Evolutionary conservation across 306 rosid species (phyloP).

Genomic region (Gastrolobium villosum): DNA sequence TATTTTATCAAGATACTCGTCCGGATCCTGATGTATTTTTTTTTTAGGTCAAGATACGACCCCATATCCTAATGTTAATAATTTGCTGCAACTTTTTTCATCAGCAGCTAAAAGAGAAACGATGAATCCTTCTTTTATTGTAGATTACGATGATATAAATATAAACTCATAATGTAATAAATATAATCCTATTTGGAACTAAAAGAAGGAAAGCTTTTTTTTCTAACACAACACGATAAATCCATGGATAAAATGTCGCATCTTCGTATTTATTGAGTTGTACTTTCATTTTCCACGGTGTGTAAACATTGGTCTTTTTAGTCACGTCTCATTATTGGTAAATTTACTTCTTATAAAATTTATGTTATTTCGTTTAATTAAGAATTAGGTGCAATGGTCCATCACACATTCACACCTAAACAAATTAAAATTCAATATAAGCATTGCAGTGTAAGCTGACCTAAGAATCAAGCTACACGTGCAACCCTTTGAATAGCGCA

Average conservation of each 20-base stretch:
- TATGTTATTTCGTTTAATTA: neutral
- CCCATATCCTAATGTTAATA: no score
- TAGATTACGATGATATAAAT: neutral
- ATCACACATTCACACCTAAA: neutral
- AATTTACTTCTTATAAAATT: neutral
- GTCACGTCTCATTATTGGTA: neutral
- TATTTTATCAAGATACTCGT: no score
- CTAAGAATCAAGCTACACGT: neutral
- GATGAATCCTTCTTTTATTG: neutral
- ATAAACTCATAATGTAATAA: neutral
- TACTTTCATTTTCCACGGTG: neutral
- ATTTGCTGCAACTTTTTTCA: no score
- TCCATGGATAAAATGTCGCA: neutral
- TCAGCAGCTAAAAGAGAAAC: no score
- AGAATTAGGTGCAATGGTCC: slow-evolving; percentile 10
- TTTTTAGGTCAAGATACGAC: no score
- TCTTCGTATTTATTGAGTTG: neutral
- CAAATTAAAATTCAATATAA: neutral
- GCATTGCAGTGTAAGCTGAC: neutral
- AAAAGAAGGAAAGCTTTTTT: neutral
- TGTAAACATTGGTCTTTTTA: neutral
- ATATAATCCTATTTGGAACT: neutral
- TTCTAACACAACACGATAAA: neutral
- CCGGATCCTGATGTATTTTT: no score
- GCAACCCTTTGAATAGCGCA: neutral